These are phyloP conservation scores for Trichoderma sp. DNA, from an alignment of 2,329 filamentous ascomycete species.

Conservation along the genomic window DNA sequence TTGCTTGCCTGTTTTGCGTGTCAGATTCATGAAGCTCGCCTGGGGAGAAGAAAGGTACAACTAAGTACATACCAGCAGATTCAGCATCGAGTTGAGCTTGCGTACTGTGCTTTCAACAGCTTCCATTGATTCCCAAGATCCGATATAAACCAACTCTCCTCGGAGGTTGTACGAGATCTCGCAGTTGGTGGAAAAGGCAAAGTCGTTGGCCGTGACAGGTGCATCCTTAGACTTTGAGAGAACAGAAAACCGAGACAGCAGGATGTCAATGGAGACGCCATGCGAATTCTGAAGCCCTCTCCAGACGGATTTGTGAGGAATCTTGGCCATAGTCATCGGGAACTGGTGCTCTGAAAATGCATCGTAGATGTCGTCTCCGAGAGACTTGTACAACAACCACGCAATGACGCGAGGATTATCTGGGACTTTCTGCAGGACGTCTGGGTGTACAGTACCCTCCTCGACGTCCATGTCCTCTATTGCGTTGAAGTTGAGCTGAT, in stretches of 20 bases:
- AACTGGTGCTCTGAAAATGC: slow-evolving; percentile 34
- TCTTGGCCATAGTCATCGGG: slow-evolving; percentile 31
- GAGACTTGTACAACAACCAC: slow-evolving; percentile 32
- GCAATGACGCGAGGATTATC: slow-evolving; percentile 32
- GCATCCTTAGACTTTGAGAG: slow-evolving; percentile 27
- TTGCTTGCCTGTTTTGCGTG: slow-evolving; percentile 28
- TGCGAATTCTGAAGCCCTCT: slow-evolving; percentile 32
- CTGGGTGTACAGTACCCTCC: slow-evolving; percentile 24
- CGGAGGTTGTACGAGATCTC: slow-evolving; percentile 37
- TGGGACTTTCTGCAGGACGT: slow-evolving; percentile 32
- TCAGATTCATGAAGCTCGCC: background rate
- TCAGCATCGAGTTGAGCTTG: slow-evolving; percentile 27
- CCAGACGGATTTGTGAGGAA: slow-evolving; percentile 35
- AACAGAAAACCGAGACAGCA: slow-evolving; percentile 31
- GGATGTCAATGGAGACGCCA: slow-evolving; percentile 21
- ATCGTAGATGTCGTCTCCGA: background rate
- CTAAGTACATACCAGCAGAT: slow-evolving; percentile 18
- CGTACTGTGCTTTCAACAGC: slow-evolving; percentile 29
- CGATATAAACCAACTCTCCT: slow-evolving; percentile 38
- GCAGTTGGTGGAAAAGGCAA: slow-evolving; percentile 32
- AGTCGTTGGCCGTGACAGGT: slow-evolving; percentile 2
- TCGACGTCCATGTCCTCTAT: slow-evolving; percentile 28
- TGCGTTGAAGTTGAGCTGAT: slow-evolving; percentile 6
- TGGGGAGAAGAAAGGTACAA: background rate
- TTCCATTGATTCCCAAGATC: slow-evolving; percentile 27